Percentiles rank a stretch among this genome's conserved stretches.
Conservation (phyloP, 1,139 yeast genomes). For the Scheffersomyces insectosa region DNA sequence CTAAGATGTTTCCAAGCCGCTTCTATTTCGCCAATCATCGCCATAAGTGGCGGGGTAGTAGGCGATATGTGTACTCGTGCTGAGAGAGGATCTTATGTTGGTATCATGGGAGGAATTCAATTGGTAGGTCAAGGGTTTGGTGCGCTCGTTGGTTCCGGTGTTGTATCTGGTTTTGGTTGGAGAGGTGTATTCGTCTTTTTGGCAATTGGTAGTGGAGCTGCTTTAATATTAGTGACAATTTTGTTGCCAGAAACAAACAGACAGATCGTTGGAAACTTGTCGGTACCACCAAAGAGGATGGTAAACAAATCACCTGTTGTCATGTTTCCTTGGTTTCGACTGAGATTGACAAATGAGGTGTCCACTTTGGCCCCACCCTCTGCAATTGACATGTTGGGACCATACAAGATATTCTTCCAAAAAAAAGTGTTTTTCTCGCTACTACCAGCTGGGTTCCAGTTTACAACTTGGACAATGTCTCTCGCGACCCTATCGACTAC, state of each 20-base stretch:
- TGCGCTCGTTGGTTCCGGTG: slow-evolving; percentile 70
- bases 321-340: slow-evolving; percentile 14
- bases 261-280: slow-evolving; percentile 66
- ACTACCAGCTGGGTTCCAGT: slow-evolving; percentile 60
- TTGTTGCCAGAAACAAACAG: slow-evolving; percentile 74
- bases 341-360: slow-evolving; percentile 14
- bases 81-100: slow-evolving; percentile 67
- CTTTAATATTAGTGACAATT: slow-evolving; percentile 36
- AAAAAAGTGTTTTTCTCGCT: slow-evolving; percentile 27
- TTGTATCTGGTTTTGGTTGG: slow-evolving; percentile 66
- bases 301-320: slow-evolving; percentile 47
- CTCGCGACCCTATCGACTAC: slow-evolving; percentile 64
- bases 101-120: slow-evolving; percentile 62
- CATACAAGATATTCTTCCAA: slow-evolving; percentile 41
- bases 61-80: slow-evolving; percentile 65
- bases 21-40: slow-evolving; percentile 69
- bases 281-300: slow-evolving; percentile 43
- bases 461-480: slow-evolving; percentile 68
- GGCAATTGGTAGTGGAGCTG: slow-evolving; percentile 56
- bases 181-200: slow-evolving; percentile 75
- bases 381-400: slow-evolving; percentile 41
- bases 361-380: slow-evolving; percentile 3
- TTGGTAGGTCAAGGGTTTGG: slow-evolving; percentile 76
- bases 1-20: slow-evolving; percentile 69
- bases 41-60: slow-evolving; percentile 64